Evolutionary conservation across 2,329 filamentous ascomycete species (phyloP), one percentile per base, ranked within the genome.

Genomic region (Monosporascus sp.): DNA sequence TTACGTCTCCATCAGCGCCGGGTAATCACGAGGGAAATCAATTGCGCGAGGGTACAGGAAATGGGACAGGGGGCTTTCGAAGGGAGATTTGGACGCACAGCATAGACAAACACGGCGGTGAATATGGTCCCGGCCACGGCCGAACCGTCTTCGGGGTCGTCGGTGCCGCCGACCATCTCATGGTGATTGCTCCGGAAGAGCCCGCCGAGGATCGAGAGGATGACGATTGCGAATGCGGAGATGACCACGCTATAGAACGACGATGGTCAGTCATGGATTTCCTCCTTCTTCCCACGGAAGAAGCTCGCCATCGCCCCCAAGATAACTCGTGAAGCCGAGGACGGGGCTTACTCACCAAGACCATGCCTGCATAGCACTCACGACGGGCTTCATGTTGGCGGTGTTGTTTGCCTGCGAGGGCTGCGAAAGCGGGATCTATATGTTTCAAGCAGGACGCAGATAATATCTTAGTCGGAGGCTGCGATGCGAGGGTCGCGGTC

Each of bases 351-450:
- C 84, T 68, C 78, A 97, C 92, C 92, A 96, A 77, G 86, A 90
- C 91, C 92, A 97, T 67, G 92, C 93, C 77, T 96, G 92, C 77
- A 92, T 82, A 62, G 90, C 87, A 69, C 90, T 88, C 64, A 97
- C 89, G 69, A 97, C 79, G 63, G 93, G 92, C 86, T 97, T 97
- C 92, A 97, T 97, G 68, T 67, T 83, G 77, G 72, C 62, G 62
- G 60, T 57, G 50, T 54, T 54, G 35, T 50, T 35, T 22, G 43
- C 38, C 37, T 25, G 48, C 45, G 25, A 46, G 51, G 37, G 24
- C 47, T 31, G 56, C 52, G 55, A 53, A 5, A 27, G 43, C 11
- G 7, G 22, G 14, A 46, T 20, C 24, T 15, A 41, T 2, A 17
- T 8, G 18, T 18, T 20, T n/a, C 18, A 41, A 41, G 7, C 38